These are phyloP conservation scores for Galium porrigens DNA, from an alignment of 305 asterid genomes.

Conservation along the genomic window DNA sequence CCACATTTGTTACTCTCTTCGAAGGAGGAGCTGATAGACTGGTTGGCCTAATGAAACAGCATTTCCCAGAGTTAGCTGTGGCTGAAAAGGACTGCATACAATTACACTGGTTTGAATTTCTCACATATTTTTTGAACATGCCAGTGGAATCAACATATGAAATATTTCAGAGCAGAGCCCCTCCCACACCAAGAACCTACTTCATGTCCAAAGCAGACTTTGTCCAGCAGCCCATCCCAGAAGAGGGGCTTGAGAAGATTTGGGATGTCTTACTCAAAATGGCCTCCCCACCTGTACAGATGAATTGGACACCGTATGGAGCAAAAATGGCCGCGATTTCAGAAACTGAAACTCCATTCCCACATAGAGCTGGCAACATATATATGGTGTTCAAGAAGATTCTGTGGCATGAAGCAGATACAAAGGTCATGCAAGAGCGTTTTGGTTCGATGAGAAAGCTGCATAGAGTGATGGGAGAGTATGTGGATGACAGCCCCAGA, in stretches of 20 bases:
- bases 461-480: constrained; percentile 10
- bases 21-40: constrained; percentile 11
- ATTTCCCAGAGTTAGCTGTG: constrained; percentile 13
- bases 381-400: constrained; percentile 10
- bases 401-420: constrained; percentile 7
- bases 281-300: neutral
- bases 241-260: constrained; percentile 13
- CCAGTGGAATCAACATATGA: constrained; percentile 2
- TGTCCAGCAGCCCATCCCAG: constrained; percentile 18
- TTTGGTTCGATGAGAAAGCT: constrained; percentile 15
- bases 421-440: neutral
- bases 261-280: constrained; percentile 13
- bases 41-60: neutral
- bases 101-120: constrained; percentile 12
- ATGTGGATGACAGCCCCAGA: constrained; percentile 11
- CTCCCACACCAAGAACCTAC: constrained; percentile 3
- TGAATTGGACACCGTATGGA: constrained; percentile 17
- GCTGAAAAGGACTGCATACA: constrained; percentile 8
- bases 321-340: constrained; percentile 18
- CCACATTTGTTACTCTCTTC: constrained; percentile 10
- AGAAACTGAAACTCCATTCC: constrained; percentile 14
- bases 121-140: neutral
- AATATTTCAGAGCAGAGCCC: constrained; percentile 10
- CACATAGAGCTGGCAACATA: constrained; percentile 11
- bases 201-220: constrained; percentile 15